A percentile compares a stretch with the other conserved stretches of the same genome.
These are phyloP conservation scores for Acanthamoeba triangularis DNA, from an alignment of 208 protist genomes.

Conservation along the genomic window DNA sequence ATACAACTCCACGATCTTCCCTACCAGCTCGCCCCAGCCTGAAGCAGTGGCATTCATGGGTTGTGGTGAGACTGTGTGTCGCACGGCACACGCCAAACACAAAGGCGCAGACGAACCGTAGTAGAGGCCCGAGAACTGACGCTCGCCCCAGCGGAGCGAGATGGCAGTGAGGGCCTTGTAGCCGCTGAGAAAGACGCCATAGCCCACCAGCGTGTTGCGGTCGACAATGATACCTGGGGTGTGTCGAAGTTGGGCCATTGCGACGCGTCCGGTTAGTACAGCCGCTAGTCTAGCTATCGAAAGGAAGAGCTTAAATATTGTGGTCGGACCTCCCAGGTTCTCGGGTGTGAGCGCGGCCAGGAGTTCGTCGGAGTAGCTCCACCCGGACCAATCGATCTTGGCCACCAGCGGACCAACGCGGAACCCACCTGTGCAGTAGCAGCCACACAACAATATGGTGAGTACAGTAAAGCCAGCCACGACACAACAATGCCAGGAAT, in stretches of 20 bases:
- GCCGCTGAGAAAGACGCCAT: not conserved
- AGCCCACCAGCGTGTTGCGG: not conserved
- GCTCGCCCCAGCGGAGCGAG: constrained; percentile 10
- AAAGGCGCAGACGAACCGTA: not conserved
- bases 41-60: not conserved
- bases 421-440: not conserved
- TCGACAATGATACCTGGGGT: not conserved
- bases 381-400: constrained; percentile 17
- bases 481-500: not conserved
- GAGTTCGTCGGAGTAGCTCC: constrained; percentile 9
- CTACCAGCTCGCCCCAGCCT: constrained; percentile 13
- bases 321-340: not conserved
- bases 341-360: constrained; percentile 1
- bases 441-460: no score
- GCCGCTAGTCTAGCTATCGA: not conserved
- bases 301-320: not conserved
- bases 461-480: not conserved
- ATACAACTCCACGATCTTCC: not conserved
- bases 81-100: not conserved
- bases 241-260: not conserved
- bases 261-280: no score
- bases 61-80: not conserved
- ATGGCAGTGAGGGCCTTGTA: constrained; percentile 24
- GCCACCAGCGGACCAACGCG: not conserved
- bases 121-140: not conserved